phyloP scores from a whole-genome alignment of 2,329 filamentous ascomycete species.

The Fusarium algeriense region DNA sequence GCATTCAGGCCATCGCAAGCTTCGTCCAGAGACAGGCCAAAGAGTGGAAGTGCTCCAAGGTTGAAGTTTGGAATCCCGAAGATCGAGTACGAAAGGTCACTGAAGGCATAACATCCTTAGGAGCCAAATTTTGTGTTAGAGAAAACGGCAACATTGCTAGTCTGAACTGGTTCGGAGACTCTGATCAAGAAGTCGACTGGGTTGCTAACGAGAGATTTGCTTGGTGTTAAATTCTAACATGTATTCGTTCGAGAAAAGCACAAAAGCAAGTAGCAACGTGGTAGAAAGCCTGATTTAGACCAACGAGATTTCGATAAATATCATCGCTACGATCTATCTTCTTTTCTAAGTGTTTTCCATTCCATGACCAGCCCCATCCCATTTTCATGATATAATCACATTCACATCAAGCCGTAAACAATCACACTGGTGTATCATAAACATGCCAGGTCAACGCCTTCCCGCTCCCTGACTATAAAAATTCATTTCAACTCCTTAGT shows the following conservation, averaged over 20 bases:
- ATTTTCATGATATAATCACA: conserved; percentile 45
- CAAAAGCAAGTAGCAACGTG: not conserved
- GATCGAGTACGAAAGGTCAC: conserved; percentile 63
- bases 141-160: conserved; percentile 77
- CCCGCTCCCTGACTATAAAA: conserved; percentile 42
- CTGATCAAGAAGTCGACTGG: conserved; percentile 72
- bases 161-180: conserved; percentile 76
- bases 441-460: conserved; percentile 47
- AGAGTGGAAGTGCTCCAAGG: conserved; percentile 75
- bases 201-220: conserved; percentile 81
- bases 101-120: conserved; percentile 58
- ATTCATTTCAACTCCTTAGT: conserved; percentile 54
- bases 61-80: conserved; percentile 88
- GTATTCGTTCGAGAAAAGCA: not conserved
- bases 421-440: conserved; percentile 50
- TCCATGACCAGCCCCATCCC: conserved; percentile 29
- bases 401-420: conserved; percentile 48
- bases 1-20: conserved; percentile 72
- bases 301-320: conserved; percentile 32
- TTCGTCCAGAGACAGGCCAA: conserved; percentile 78
- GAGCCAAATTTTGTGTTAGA: conserved; percentile 65
- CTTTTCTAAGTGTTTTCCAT: conserved; percentile 40
- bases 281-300: conserved; percentile 13
- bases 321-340: conserved; percentile 40
- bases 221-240: conserved; percentile 71